phyloP scores from a whole-genome alignment of 169 alveolate genomes.

The Plasmodium relictum region DNA sequence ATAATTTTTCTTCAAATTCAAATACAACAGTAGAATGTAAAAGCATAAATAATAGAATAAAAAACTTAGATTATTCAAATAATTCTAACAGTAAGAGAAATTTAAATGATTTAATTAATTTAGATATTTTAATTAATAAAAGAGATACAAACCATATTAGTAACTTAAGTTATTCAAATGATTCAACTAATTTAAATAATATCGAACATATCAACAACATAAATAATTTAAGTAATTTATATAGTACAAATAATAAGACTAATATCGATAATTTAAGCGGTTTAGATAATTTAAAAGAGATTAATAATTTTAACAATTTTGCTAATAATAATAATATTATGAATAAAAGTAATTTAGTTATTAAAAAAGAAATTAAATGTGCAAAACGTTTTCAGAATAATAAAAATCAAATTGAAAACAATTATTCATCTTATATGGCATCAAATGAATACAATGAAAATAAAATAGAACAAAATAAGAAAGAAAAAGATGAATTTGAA shows the following conservation, averaged over 20 bases:
- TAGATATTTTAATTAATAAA: neutral
- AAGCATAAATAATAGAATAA: slow-evolving; percentile 6
- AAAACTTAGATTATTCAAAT: neutral
- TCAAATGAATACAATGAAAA: slow-evolving; percentile 2
- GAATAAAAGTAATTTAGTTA: neutral
- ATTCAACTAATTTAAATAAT: neutral
- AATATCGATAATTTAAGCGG: too few relatives aligned
- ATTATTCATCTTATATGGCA: neutral
- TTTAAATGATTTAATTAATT: slow-evolving; percentile 4
- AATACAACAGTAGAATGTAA: neutral
- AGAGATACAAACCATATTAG: neutral
- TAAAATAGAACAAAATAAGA: slow-evolving; percentile 7
- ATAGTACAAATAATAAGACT: too few relatives aligned
- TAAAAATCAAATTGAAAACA: neutral
- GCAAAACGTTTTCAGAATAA: neutral
- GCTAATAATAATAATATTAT: neutral
- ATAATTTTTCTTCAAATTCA: slow-evolving; percentile 12
- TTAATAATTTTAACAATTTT: neutral
- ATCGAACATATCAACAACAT: neutral
- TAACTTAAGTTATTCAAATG: neutral
- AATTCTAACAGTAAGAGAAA: neutral
- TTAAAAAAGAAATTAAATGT: neutral
- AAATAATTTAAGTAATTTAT: neutral
- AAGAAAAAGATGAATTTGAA: neutral
- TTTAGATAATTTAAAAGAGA: too few relatives aligned